phyloP scores from a whole-genome alignment of 805 yeast genomes.

The Kodamaea fukazawae region DNA sequence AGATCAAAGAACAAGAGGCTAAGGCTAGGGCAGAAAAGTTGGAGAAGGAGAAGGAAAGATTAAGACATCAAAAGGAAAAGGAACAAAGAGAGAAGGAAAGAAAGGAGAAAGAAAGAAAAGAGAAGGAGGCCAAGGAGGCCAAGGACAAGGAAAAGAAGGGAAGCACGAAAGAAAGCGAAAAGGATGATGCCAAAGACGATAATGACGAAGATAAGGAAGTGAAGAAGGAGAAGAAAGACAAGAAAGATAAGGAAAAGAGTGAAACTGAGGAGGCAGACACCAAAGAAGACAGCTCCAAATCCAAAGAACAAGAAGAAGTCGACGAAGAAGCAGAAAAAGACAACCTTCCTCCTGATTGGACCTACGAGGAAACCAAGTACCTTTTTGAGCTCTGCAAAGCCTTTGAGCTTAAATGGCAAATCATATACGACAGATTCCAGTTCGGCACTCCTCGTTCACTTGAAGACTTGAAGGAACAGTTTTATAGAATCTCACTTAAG shows the following conservation, averaged over 20 bases:
- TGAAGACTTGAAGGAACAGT: conserved; percentile 83
- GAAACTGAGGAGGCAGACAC: conserved; percentile 8
- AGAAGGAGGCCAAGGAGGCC: conserved; percentile 10
- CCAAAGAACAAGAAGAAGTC: conserved; percentile 8
- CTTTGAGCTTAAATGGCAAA: conserved; percentile 64
- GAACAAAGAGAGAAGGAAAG: conserved; percentile 13
- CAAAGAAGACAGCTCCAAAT: conserved; percentile 2
- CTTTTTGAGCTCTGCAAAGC: conserved; percentile 68
- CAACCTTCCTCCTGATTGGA: conserved; percentile 48
- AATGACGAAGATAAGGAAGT: conserved; percentile 15
- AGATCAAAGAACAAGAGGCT: conserved; percentile 28
- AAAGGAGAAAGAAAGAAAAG: conserved; percentile 13
- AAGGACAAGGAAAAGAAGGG: conserved; percentile 10
- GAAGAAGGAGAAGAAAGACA: conserved; percentile 7
- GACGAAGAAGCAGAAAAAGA: conserved; percentile 2
- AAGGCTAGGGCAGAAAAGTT: conserved; percentile 9
- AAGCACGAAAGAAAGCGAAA: conserved; percentile 3
- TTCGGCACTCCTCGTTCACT: conserved; percentile 40
- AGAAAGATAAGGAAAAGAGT: conserved; percentile 11
- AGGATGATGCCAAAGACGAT: conserved; percentile 8
- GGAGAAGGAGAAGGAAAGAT: conserved; percentile 1
- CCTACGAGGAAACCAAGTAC: conserved; percentile 71
- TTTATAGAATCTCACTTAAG: conserved; percentile 64
- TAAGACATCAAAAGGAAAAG: conserved; percentile 13
- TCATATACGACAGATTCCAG: conserved; percentile 60